phyloP scores from a whole-genome alignment of 352 stramenopile species.

The Globisporangium solare region DNA sequence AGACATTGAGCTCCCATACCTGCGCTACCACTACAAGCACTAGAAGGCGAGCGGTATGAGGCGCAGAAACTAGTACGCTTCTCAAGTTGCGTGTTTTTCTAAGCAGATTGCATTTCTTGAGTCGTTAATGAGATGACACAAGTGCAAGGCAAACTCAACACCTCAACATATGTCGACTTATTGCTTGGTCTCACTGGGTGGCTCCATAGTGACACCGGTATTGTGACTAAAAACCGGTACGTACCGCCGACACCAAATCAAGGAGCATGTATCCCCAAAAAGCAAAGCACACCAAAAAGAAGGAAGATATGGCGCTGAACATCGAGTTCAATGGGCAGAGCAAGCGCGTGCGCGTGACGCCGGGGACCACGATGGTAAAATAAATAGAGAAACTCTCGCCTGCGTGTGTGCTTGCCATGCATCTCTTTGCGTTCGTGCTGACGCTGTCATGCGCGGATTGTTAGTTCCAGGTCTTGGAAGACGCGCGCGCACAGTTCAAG shows the following conservation, averaged over 20 bases:
- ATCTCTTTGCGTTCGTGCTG: neutral
- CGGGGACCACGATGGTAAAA: slow-evolving; percentile 80
- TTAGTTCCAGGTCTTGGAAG: slow-evolving; percentile 76
- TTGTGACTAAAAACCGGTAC: neutral
- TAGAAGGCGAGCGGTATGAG: slow-evolving; percentile 10
- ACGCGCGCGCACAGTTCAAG: slow-evolving; percentile 47
- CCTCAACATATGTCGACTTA: no score
- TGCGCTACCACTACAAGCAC: slow-evolving; percentile 85
- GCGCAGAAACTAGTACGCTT: neutral
- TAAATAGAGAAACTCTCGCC: slow-evolving; percentile 1
- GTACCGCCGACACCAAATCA: no score
- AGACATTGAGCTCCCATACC: slow-evolving; percentile 95
- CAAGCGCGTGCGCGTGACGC: slow-evolving; percentile 74
- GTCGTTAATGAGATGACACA: no score
- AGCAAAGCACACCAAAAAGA: no score
- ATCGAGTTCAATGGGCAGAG: slow-evolving; percentile 63
- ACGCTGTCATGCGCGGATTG: neutral
- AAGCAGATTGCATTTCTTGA: neutral
- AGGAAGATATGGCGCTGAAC: slow-evolving; percentile 59
- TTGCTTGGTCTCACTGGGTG: no score
- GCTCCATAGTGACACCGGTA: neutral
- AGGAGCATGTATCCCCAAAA: no score
- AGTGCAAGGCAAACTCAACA: no score
- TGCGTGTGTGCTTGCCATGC: no score
- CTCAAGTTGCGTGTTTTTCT: neutral